Evolutionary conservation across 306 rosid genomes (phyloP), one percentile per base, ranked within the genome.

Genomic region (Glycyrrhiza uralensis): DNA sequence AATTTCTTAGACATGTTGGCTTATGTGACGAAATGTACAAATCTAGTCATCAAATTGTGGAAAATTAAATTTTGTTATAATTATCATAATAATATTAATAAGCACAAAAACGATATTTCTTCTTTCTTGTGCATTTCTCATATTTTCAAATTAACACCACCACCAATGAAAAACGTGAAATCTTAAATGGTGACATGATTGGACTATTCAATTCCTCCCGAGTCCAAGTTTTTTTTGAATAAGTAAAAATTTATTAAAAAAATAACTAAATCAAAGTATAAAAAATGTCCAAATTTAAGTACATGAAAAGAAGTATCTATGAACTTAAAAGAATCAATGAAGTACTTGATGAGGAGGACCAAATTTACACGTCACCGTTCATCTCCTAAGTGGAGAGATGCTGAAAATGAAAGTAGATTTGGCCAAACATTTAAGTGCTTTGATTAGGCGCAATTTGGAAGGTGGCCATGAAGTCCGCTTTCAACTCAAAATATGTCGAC

Each of bases 401-500:
- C 26, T 60, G 47, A 60, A 72, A 22, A 73, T 33, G 8, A 20
- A 13, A 74, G 33, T 14, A 39, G 41, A 47, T 32, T 61, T 47
- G 47, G 11, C 29, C 69, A 47, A 61, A 36, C 42, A 49, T 26
- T 64, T 62, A 7, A 8, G 7, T 38, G 46, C 62, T 60, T 5
- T 1, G 50, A 74, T 62, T 45, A 63, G 24, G 50, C 38, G 64
- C 56, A 74, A 6, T 28, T 20, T 75, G 46, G 24, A 74, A 64
- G 73, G 66, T 39, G 36, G 36, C 47, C 47, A 14, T 12, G 39
- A 20, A 74, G 12, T 36, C 1, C 7, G 15, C 56, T 51, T 74
- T 75, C 73, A 64, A 64, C 64, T 64, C 66, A 65, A 63, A n/a
- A 63, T 26, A 64, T 41, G 55, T 64, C 33, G 4, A 46, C n/a